Base-by-base conservation (phyloP, 2,329 filamentous ascomycete genomes). In the Zalaria obscura region DNA sequence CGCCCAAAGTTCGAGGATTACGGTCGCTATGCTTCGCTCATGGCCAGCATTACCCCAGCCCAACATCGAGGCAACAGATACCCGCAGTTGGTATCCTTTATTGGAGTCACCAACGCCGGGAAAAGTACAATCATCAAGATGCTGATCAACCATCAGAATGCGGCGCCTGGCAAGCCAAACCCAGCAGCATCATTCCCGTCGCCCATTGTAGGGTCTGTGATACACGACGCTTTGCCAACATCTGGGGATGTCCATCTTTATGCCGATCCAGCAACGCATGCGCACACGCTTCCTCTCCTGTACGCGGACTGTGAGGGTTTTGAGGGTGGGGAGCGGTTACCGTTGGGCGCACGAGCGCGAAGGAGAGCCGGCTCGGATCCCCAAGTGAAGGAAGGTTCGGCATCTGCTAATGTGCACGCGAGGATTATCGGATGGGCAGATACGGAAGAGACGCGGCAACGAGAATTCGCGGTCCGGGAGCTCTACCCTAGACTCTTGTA, bases 201-300 rank as follows among this genome's bases (percentile, higher is more conserved):
- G 4, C 48, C 49, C 3, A 39, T 48, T 2, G 46, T 48, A 7
- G 46, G 46, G 7, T 38, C 46, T 6, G 38, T 33, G 8, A 42
- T 35, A 7, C 35, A 56, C 5, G 47, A 50, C 10, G 46, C 59
- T 27, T 52, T 64, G 3, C 62, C 68, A 2, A 70, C 67, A 2
- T 68, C 65, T 2, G 67, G 57, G 4, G 67, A 69, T 46, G 66
- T 70, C 5, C 68, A 73, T 49, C 53, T 72, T 4, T 72, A 72
- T 42, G 51, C 56, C 1, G 69, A 72, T 45, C 68, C 67, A 1
- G 49, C 52, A 1, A 64, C 62, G 3, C 51, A 55, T 11, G 43
- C 48, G 5, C 52, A 50, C 1, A 51, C 50, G 2, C 46, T 50
- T 6, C 68, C 67, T 1, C 51, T 70, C 25, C 55, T 72, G 2